Evolutionary conservation across 495 filamentous ascomycete genomes (phyloP), one percentile per base, ranked within the genome.

Genomic region (Talaromyces trachyspermus): DNA sequence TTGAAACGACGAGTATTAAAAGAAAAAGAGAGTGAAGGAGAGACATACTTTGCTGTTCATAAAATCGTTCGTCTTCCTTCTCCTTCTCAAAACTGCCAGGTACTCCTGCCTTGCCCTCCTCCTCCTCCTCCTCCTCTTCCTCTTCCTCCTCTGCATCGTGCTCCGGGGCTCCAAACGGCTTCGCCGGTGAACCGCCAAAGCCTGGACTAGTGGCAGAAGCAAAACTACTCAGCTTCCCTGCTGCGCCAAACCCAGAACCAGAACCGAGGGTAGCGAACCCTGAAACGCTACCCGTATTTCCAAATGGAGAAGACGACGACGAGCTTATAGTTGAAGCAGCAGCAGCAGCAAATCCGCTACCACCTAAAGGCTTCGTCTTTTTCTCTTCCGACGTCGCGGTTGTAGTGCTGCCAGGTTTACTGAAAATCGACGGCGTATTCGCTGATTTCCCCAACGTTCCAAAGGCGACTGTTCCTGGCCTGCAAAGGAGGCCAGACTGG

Each of bases 161-260:
- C 29, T 77, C 78, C n/a, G n/a, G n/a, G 6, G 80, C 83, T 8
- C 89, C 88, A 54, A 95, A 86, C 0, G 85, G 68, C 62, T 75
- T 85, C 5, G 76, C 68, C 26, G 81, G 79, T 25, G 70, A 51
- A 24, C 68, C 75, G 37, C 75, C 77, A 9, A 78, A 56, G 25
- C 62, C 67, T 29, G 77, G 59, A 24, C 69, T 66, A 40, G 73
- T 78, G 22, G 81, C 77, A 26, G 80, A 80, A 12, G 82, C 86
- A 62, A 94, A 94, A 57, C 71, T 83, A 5, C 71, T 76, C 12
- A 88, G 62, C 14, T 72, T 73, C n/a, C 76, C 64, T 9, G 63
- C 66, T 2, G 69, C 57, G 15, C 75, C 69, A 54, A 85, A 82
- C 0, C 75, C 72, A 15, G 74, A 72, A 0, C 64, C 63, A n/a